These are phyloP conservation scores for Myrica gale DNA, from an alignment of 306 rosid genomes.

Conservation along the genomic window DNA sequence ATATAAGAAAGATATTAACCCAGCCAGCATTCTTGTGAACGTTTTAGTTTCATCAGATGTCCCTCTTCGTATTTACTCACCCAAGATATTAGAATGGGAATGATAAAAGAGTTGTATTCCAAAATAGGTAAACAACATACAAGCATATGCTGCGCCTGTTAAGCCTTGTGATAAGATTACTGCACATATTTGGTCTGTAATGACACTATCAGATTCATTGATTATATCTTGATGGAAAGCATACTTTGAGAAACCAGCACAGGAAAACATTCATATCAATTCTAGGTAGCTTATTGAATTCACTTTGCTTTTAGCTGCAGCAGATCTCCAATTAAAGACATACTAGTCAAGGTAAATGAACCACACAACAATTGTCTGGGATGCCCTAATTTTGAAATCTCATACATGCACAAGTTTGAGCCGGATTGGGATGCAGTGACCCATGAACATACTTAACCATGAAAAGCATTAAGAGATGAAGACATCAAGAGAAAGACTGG, in stretches of 20 bases:
- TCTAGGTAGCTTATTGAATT: not conserved
- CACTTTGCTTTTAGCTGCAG: not conserved
- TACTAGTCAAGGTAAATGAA: too few species aligned
- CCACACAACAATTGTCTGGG: too few species aligned
- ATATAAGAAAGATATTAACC: not conserved
- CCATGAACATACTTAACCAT: not conserved
- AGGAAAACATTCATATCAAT: not conserved
- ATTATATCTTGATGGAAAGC: not conserved
- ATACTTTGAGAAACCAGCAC: not conserved
- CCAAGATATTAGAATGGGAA: not conserved
- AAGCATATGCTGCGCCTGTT: too few species aligned
- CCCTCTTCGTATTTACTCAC: not conserved
- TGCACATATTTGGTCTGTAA: not conserved
- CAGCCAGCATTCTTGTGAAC: not conserved
- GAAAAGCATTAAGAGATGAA: not conserved
- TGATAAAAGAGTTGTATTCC: not conserved
- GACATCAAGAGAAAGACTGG: not conserved
- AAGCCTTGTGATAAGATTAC: not conserved
- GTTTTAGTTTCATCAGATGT: not conserved
- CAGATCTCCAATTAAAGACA: not conserved
- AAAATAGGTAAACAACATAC: too few species aligned
- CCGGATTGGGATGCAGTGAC: not conserved
- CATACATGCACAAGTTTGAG: not conserved
- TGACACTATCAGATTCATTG: not conserved
- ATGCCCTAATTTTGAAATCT: too few species aligned